phyloP scores from a whole-genome alignment of 2,329 filamentous ascomycete genomes.

The Xylaria polymorpha region DNA sequence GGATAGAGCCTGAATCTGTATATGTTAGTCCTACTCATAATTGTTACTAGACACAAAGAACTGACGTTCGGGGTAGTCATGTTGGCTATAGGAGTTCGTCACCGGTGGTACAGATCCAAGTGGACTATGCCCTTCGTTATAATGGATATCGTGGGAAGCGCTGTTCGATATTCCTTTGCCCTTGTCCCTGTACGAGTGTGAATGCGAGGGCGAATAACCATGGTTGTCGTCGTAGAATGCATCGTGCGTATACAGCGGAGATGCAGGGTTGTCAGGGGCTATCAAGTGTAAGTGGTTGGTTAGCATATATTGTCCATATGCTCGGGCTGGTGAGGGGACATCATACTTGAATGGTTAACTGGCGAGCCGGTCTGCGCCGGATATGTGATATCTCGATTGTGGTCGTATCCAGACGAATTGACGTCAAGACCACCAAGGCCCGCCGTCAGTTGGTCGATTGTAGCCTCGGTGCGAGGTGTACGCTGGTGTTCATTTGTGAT shows the following conservation, averaged over 20 bases:
- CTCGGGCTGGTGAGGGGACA: neutral
- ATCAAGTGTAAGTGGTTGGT: conserved; percentile 9
- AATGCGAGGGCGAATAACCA: conserved; percentile 24
- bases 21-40: conserved; percentile 15
- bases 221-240: conserved; percentile 24
- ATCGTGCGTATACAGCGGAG: conserved; percentile 44
- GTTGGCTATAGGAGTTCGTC: conserved; percentile 33
- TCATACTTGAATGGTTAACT: conserved; percentile 20
- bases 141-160: conserved; percentile 10
- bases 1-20: neutral
- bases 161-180: conserved; percentile 39
- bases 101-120: conserved; percentile 20
- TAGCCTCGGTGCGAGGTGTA: conserved; percentile 42
- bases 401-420: conserved; percentile 36
- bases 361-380: conserved; percentile 11
- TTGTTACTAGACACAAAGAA: conserved; percentile 3
- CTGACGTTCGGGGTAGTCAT: conserved; percentile 27
- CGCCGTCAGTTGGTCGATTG: conserved; percentile 38
- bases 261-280: conserved; percentile 30
- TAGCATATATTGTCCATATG: conserved; percentile 9
- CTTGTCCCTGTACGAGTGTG: conserved; percentile 36
- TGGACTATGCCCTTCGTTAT: conserved; percentile 25
- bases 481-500: conserved; percentile 39
- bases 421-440: conserved; percentile 40
- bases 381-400: conserved; percentile 21